Percentiles rank a stretch among this genome's conserved stretches.
phyloP scores from a whole-genome alignment of 2,329 filamentous ascomycete genomes.

The Trichophyton equinum region DNA sequence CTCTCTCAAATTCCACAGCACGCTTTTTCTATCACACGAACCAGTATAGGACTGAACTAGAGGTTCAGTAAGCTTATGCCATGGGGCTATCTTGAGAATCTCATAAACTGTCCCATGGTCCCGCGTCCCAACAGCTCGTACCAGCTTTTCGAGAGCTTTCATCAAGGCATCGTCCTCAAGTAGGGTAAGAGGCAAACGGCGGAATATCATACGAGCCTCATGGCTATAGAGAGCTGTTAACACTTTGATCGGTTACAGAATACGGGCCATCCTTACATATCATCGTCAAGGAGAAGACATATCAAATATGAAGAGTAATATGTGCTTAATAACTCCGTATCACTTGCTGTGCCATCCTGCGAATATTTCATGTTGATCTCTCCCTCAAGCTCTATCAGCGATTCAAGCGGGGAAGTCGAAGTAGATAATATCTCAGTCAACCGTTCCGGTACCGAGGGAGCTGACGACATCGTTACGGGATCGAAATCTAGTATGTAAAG shows the following conservation, averaged over 20 bases:
- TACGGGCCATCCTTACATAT: conserved; percentile 23
- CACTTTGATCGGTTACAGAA: not conserved
- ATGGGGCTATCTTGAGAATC: conserved; percentile 23
- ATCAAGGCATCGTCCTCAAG: conserved; percentile 21
- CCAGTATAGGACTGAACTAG: conserved; percentile 26
- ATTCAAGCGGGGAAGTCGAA: not conserved
- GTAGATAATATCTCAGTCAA: not conserved
- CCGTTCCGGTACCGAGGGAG: not conserved
- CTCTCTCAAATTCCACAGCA: not conserved
- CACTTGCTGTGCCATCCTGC: conserved; percentile 13
- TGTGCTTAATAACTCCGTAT: conserved; percentile 22
- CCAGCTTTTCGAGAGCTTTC: conserved; percentile 25
- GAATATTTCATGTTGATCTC: conserved; percentile 23
- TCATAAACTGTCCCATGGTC: conserved; percentile 26
- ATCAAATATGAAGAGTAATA: conserved; percentile 32
- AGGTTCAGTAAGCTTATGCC: conserved; percentile 23
- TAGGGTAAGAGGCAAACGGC: conserved; percentile 25
- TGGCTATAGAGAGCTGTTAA: conserved; percentile 12
- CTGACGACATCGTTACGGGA: not conserved
- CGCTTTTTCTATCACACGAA: conserved; percentile 14
- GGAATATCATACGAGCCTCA: conserved; percentile 30
- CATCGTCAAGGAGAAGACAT: conserved; percentile 28
- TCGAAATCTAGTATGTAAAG: not conserved
- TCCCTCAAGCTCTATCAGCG: conserved; percentile 17
- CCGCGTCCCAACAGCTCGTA: conserved; percentile 30